A percentile compares a stretch with the other conserved stretches of the same genome.
phyloP scores from a whole-genome alignment of 805 yeast species.

The Starmerella sirachaensis region DNA sequence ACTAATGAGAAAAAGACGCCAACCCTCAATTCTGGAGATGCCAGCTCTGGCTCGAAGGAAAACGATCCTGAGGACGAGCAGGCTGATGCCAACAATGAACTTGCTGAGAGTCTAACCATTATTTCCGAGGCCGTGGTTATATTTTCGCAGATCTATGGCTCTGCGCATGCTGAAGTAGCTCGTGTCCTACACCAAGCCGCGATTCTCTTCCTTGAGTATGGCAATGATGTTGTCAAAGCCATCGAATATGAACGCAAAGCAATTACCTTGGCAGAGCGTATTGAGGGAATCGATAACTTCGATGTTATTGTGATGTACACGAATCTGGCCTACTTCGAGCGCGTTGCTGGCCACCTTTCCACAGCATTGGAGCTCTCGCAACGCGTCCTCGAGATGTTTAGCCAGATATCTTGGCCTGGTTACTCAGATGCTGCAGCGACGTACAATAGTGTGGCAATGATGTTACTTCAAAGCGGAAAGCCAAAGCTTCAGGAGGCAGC shows the following conservation, averaged over 20 bases:
- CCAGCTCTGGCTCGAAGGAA: background rate
- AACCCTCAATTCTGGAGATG: background rate
- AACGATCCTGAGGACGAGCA: conserved; percentile 11
- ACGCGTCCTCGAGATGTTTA: conserved; percentile 50
- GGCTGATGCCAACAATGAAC: conserved; percentile 28
- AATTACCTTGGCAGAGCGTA: conserved; percentile 63
- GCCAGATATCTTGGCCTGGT: conserved; percentile 42
- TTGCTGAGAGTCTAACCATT: conserved; percentile 40
- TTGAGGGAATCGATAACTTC: conserved; percentile 65
- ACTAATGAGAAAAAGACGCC: background rate
- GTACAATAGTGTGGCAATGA: conserved; percentile 46
- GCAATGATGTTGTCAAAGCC: conserved; percentile 47
- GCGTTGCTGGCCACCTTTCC: conserved; percentile 42
- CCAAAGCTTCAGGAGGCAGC: conserved; percentile 32
- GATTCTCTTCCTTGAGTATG: conserved; percentile 46
- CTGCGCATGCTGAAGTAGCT: conserved; percentile 68
- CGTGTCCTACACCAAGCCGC: conserved; percentile 55
- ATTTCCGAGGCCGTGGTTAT: conserved; percentile 59
- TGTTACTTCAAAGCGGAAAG: conserved; percentile 33
- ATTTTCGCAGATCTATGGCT: conserved; percentile 74
- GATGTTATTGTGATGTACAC: conserved; percentile 61
- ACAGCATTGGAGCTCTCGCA: conserved; percentile 52
- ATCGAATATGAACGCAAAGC: conserved; percentile 55
- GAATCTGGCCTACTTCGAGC: conserved; percentile 65
- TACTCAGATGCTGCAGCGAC: conserved; percentile 66